Evolutionary conservation across 2,329 filamentous ascomycete species (phyloP).

Genomic region (Penicillium hordei): DNA sequence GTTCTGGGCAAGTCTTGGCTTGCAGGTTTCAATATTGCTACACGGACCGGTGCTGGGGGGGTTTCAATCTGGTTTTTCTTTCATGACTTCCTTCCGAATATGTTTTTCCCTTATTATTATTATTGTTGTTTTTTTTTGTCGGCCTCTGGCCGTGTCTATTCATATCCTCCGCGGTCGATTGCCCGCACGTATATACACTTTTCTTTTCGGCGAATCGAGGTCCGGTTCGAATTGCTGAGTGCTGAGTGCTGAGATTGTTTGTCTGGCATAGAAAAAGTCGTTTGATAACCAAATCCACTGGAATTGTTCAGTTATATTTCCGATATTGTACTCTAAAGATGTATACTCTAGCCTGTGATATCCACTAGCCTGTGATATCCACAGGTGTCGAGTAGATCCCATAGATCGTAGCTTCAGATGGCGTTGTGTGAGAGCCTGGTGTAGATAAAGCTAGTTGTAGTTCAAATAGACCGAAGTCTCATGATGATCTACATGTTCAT

Average conservation of each 20-base stretch:
- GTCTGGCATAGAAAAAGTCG: constrained; percentile 1
- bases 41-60: constrained; percentile 29
- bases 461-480: neutral
- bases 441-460: neutral
- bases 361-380: neutral
- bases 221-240: neutral
- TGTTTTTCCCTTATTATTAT: constrained; percentile 7
- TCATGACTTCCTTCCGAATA: constrained; percentile 6
- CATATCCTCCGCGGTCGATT: constrained; percentile 14
- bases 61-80: constrained; percentile 7
- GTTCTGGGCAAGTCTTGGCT: constrained; percentile 24
- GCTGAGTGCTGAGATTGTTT: neutral
- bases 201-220: neutral
- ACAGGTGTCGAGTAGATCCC: neutral
- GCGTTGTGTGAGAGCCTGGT: neutral
- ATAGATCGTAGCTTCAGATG: neutral
- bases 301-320: neutral
- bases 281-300: constrained; percentile 6
- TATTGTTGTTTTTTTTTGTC: neutral
- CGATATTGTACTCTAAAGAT: neutral
- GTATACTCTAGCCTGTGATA: neutral
- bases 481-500: neutral
- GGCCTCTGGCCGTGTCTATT: constrained; percentile 20
- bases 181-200: constrained; percentile 21
- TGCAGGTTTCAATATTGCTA: constrained; percentile 29